A percentile compares a stretch with the other conserved stretches of the same genome.
These are phyloP conservation scores for Globisporangium ultimum DNA, from an alignment of 352 stramenopile genomes.

Conservation along the genomic window DNA sequence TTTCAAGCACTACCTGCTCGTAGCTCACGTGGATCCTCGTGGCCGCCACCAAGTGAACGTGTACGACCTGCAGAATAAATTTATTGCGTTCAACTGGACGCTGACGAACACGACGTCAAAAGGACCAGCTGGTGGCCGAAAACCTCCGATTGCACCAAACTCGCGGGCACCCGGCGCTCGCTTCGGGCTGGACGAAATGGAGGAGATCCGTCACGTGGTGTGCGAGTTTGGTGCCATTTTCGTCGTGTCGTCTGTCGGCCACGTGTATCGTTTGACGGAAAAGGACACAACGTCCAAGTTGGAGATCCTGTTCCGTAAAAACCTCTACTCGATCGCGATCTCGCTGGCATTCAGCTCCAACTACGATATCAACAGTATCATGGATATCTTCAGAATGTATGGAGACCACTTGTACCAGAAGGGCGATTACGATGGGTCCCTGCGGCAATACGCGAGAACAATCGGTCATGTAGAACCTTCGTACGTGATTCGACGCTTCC, in stretches of 20 bases:
- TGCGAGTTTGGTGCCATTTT: slow-evolving; percentile 88
- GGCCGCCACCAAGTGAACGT: slow-evolving; percentile 86
- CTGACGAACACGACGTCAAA: slow-evolving; percentile 57
- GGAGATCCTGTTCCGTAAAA: slow-evolving; percentile 95
- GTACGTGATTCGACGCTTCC: slow-evolving; percentile 97
- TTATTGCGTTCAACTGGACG: slow-evolving; percentile 91
- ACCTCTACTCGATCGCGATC: slow-evolving; percentile 97
- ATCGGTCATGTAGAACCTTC: slow-evolving; percentile 97
- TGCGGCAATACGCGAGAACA: slow-evolving; percentile 97
- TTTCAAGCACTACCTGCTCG: slow-evolving; percentile 87
- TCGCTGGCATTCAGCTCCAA: slow-evolving; percentile 95
- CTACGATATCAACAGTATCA: slow-evolving; percentile 94
- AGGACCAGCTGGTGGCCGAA: slow-evolving; percentile 3
- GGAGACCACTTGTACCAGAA: slow-evolving; percentile 98
- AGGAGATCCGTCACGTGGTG: slow-evolving; percentile 84
- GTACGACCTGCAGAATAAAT: slow-evolving; percentile 92
- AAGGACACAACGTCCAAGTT: slow-evolving; percentile 96
- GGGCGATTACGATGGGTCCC: slow-evolving; percentile 93
- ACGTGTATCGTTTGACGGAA: slow-evolving; percentile 92
- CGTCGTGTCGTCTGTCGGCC: slow-evolving; percentile 79
- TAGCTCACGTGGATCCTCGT: slow-evolving; percentile 78
- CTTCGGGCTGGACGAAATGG: slow-evolving; percentile 83
- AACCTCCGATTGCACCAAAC: slow-evolving; percentile 27
- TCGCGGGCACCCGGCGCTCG: slow-evolving; percentile 47
- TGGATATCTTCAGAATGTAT: slow-evolving; percentile 95